Evolutionary conservation across 768 basidiomycete species (phyloP), one percentile per base, ranked within the genome.

Genomic region (Mycena sanguinolenta): DNA sequence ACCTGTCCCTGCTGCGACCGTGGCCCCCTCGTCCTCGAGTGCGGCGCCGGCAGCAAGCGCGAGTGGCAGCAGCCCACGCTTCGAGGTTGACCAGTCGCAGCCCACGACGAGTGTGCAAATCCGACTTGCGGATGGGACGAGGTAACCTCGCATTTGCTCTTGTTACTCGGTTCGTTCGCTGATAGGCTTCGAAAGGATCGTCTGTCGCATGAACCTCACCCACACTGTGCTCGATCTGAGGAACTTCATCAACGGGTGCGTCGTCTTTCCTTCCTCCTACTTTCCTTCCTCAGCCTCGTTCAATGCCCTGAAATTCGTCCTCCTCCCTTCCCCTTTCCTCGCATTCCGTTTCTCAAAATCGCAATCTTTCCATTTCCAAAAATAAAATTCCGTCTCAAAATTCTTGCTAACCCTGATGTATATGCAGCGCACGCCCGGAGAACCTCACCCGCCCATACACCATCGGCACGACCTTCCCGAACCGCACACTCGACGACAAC

Each of bases 41-140:
- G 65, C 42, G 19, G 21, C 10, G 14, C 23, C 42, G 23, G n/a
- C 36, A 5, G 3, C 17, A 1, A 17, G 39, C 10, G 42, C 36
- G 21, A 46, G 28, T 30, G 53, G 38, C 34, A 70, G 84, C 23
- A 79, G 67, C 46, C 81, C 87, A 21, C 77, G 79, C 55, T 93
- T 94, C 74, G 86, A 88, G 79, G 90, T 95, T 7, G 92, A 94
- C 73, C 82, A 83, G 77, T 84, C 79, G 27, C 82, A 84, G 76
- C 92, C 93, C 23, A 89, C 87, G 70, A 94, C 93, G 58, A 91
- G 86, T 74, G 81, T 94, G n/a, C 93, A 94, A 81, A 82, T 94
- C 63, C 82, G 92, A 57, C 74, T 95, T 49, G 90, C 90, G 13
- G 92, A 93, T 72, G 93, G 93, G n/a, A 89, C 91, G 25, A 84